Conservation (phyloP, 345 rosid species). For the Mercurialis annua region DNA sequence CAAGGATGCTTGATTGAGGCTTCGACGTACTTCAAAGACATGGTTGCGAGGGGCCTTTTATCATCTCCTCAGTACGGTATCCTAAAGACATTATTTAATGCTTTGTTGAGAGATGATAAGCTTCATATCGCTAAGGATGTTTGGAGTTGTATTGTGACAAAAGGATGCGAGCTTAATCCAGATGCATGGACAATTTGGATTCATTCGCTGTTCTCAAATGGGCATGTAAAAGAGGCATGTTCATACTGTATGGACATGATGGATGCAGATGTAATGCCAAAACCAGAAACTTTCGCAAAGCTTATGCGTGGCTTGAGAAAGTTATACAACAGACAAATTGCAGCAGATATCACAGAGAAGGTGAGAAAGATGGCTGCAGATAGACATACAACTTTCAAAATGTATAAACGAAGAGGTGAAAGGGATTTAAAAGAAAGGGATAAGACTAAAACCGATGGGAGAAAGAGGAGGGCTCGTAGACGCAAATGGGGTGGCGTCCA, state of each 20-base stretch:
- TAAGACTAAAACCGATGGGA: slow-evolving; percentile 43
- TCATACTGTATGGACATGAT: slow-evolving; percentile 85
- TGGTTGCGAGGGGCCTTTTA: slow-evolving; percentile 71
- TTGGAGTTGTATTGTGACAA: slow-evolving; percentile 64
- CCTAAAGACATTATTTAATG: slow-evolving; percentile 60
- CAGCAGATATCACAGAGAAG: slow-evolving; percentile 85
- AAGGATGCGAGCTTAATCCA: slow-evolving; percentile 71
- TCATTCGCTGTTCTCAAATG: slow-evolving; percentile 75
- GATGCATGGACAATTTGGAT: slow-evolving; percentile 91
- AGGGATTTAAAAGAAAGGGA: slow-evolving; percentile 64
- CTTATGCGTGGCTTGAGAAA: slow-evolving; percentile 79
- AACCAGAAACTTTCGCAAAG: slow-evolving; percentile 81
- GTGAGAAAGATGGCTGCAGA: slow-evolving; percentile 89
- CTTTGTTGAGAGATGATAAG: slow-evolving; percentile 62
- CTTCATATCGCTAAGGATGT: slow-evolving; percentile 79
- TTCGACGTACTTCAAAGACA: slow-evolving; percentile 69
- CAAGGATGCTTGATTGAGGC: slow-evolving; percentile 65
- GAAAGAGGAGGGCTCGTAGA: slow-evolving; percentile 52
- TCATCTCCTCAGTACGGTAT: slow-evolving; percentile 64
- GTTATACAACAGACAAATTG: slow-evolving; percentile 67
- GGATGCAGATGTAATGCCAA: slow-evolving; percentile 81
- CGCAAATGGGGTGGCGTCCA: slow-evolving; percentile 13
- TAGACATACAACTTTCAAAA: slow-evolving; percentile 71
- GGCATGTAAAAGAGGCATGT: slow-evolving; percentile 87
- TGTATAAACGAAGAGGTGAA: slow-evolving; percentile 90